Percentiles rank a stretch among this genome's conserved stretches.
Conservation (phyloP, 176 grass and related monocot species). For the barley (Hordeum vulgare) region DNA sequence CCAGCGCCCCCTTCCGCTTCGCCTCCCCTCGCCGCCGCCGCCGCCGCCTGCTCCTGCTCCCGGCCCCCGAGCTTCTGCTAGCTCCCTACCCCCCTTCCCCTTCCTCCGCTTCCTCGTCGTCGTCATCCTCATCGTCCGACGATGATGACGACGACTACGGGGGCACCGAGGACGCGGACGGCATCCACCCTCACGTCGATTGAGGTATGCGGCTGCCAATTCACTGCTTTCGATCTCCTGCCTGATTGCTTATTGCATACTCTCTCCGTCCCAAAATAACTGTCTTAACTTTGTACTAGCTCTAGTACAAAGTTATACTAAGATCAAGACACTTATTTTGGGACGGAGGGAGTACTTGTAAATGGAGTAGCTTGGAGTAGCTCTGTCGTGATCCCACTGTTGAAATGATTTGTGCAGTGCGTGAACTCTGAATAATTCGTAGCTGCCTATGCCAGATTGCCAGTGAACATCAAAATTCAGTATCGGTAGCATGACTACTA, state of each 20-base stretch:
- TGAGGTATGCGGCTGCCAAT: slow-evolving; percentile 15
- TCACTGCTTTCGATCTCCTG: not conserved
- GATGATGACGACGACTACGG: not conserved
- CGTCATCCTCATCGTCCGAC: not conserved
- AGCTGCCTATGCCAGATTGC: not conserved
- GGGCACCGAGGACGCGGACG: not conserved
- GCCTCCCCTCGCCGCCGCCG: not conserved
- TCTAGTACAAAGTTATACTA: too few species aligned
- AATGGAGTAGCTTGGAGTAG: too few species aligned
- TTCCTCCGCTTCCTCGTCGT: not conserved
- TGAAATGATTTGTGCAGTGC: not conserved
- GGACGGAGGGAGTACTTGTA: too few species aligned
- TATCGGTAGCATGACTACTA: not conserved
- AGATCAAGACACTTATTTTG: too few species aligned
- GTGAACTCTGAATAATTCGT: not conserved
- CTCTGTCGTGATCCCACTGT: not conserved
- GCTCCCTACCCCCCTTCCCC: slow-evolving; percentile 3
- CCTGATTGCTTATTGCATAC: not conserved
- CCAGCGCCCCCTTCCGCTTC: not conserved
- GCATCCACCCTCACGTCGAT: slow-evolving; percentile 22
- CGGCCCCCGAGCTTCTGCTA: not conserved
- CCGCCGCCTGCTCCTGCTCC: slow-evolving; percentile 9
- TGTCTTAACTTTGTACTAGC: too few species aligned
- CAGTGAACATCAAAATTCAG: not conserved
- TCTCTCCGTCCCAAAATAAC: too few species aligned